These are phyloP conservation scores for Testicularia cyperi DNA, from an alignment of 1,284 basidiomycete species.

Conservation along the genomic window DNA sequence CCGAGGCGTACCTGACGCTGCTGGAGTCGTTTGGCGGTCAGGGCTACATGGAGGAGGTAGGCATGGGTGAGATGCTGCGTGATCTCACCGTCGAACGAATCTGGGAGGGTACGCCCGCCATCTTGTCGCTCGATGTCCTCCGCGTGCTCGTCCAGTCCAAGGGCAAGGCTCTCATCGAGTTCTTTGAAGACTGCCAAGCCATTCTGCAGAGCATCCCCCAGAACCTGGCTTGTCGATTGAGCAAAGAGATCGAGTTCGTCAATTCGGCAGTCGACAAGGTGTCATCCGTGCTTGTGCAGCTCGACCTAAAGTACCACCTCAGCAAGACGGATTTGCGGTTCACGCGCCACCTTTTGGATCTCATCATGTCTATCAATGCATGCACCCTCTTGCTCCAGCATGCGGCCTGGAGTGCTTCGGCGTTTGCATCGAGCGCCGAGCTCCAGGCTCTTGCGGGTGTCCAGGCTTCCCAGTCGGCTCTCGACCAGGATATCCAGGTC, in stretches of 20 bases:
- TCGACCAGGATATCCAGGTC: constrained; percentile 6
- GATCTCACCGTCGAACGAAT: constrained; percentile 76
- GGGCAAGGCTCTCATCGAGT: constrained; percentile 59
- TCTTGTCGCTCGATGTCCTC: constrained; percentile 71
- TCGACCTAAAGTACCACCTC: constrained; percentile 16
- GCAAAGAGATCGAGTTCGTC: constrained; percentile 11
- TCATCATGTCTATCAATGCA: constrained; percentile 24
- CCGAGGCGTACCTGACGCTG: constrained; percentile 70
- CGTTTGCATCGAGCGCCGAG: neutral
- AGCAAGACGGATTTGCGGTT: constrained; percentile 21
- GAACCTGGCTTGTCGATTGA: neutral
- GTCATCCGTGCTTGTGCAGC: neutral
- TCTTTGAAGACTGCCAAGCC: constrained; percentile 59
- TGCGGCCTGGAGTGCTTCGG: constrained; percentile 14
- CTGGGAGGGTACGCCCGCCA: constrained; percentile 70
- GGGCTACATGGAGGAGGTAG: constrained; percentile 78
- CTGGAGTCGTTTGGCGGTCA: constrained; percentile 76
- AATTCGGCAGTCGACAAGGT: constrained; percentile 2
- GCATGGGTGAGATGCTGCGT: constrained; percentile 63
- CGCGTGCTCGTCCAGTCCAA: constrained; percentile 64
- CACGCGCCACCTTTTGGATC: constrained; percentile 29
- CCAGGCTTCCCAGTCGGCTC: neutral
- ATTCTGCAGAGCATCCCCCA: constrained; percentile 11
- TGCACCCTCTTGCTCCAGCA: constrained; percentile 37
- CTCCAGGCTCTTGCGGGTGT: constrained; percentile 18